Conservation (phyloP, 192 early-diverging fungal species). For the Coemansia sp. region DNA sequence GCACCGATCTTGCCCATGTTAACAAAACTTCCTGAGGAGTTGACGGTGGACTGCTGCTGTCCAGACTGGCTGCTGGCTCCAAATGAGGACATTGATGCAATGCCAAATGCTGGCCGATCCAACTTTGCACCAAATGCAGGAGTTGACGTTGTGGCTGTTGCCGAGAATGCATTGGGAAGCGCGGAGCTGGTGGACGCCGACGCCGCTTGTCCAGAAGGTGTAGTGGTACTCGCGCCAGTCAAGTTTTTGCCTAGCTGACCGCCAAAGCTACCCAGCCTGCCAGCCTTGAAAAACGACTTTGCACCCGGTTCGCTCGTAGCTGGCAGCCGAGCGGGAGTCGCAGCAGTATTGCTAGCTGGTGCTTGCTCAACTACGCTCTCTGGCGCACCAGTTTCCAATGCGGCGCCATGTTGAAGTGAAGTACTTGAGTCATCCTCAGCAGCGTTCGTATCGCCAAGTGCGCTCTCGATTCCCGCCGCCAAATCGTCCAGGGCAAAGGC, state of each 20-base stretch:
- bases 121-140: conserved; percentile 40
- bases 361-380: conserved; percentile 5
- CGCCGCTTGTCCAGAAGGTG: not conserved
- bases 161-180: conserved; percentile 43
- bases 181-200: not conserved
- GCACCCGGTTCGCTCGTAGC: conserved; percentile 1
- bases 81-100: conserved; percentile 39
- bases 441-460: not conserved
- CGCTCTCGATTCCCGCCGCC: conserved; percentile 20
- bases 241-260: not conserved
- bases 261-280: conserved; percentile 36
- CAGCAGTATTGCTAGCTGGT: not conserved
- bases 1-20: conserved; percentile 19
- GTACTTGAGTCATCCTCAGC: not conserved
- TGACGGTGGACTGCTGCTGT: not conserved
- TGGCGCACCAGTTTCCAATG: not conserved
- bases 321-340: not conserved
- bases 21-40: conserved; percentile 5
- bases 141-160: not conserved
- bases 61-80: conserved; percentile 12
- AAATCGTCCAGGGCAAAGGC: conserved; percentile 17
- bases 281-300: conserved; percentile 40
- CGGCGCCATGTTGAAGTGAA: not conserved
- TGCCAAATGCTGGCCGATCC: conserved; percentile 47
- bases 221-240: not conserved